phyloP scores from a whole-genome alignment of 1,284 basidiomycete species.

The Cystobasidiaceae sp. region DNA sequence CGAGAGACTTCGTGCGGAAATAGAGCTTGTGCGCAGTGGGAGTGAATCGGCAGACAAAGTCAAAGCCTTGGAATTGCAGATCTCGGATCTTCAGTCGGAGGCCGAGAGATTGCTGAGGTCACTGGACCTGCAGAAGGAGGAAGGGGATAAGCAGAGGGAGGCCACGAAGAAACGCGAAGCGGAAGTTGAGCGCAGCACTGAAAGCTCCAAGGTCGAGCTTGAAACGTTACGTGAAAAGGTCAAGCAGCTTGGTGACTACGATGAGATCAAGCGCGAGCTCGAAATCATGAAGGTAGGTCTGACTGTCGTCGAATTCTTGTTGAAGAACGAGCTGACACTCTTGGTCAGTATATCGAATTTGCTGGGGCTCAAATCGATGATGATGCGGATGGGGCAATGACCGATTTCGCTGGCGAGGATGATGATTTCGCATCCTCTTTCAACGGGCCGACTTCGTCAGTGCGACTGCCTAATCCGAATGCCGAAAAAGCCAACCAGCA shows the following conservation, averaged over 20 bases:
- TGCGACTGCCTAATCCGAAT: constrained; percentile 78
- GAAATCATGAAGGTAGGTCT: constrained; percentile 85
- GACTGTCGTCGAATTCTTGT: background rate
- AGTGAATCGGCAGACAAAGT: constrained; percentile 71
- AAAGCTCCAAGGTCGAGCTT: constrained; percentile 52
- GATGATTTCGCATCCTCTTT: constrained; percentile 38
- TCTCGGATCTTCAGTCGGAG: constrained; percentile 67
- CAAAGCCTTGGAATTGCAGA: constrained; percentile 63
- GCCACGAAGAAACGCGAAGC: constrained; percentile 56
- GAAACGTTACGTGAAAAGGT: constrained; percentile 63
- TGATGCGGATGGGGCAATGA: constrained; percentile 34
- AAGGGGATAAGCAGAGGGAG: constrained; percentile 54
- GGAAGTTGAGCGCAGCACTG: constrained; percentile 57
- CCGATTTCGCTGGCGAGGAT: constrained; percentile 60
- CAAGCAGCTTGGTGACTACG: constrained; percentile 74
- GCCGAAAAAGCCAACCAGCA: constrained; percentile 70
- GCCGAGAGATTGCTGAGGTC: constrained; percentile 62
- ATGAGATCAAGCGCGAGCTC: constrained; percentile 90
- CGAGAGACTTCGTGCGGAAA: constrained; percentile 85
- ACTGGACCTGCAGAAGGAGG: constrained; percentile 64
- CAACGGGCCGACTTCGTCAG: constrained; percentile 6
- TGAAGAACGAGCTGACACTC: background rate
- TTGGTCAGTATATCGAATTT: constrained; percentile 79
- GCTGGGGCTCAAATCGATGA: constrained; percentile 53
- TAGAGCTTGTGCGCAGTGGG: constrained; percentile 77